phyloP scores from a whole-genome alignment of 768 basidiomycete genomes.

The Lentinula sp. region DNA sequence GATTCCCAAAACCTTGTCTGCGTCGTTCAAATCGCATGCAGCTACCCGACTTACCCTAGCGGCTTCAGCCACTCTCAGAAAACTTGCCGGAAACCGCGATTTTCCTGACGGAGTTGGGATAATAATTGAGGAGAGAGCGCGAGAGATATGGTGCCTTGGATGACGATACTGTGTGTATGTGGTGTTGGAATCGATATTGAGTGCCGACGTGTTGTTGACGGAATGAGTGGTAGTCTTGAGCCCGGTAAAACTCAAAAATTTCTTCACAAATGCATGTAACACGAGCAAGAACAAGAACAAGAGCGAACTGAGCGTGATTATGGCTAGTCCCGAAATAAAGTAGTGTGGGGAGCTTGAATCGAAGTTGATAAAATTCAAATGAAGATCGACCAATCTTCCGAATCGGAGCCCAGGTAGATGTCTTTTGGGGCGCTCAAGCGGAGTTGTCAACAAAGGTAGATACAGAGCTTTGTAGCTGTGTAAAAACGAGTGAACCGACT shows the following conservation, averaged over 20 bases:
- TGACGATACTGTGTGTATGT: too few species aligned
- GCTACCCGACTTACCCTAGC: too few species aligned
- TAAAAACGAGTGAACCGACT: too few species aligned
- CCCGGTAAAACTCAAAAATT: background rate
- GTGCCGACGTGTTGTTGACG: too few species aligned
- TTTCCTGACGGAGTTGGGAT: background rate
- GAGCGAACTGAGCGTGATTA: background rate
- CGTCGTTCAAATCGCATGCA: background rate
- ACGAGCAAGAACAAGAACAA: background rate
- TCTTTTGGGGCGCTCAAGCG: too few species aligned
- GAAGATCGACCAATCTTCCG: background rate
- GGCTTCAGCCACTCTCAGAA: background rate
- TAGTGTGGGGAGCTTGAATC: background rate
- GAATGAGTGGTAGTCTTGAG: background rate
- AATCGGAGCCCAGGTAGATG: background rate
- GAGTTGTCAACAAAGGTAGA: too few species aligned
- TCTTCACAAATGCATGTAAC: background rate
- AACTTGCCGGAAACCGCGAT: slow-evolving; percentile 1
- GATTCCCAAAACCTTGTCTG: background rate
- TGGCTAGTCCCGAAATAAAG: background rate
- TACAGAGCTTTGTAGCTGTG: too few species aligned
- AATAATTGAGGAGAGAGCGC: background rate
- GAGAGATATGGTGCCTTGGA: background rate
- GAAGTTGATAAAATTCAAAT: background rate
- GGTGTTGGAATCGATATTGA: background rate